Evolutionary conservation across 192 early-diverging fungal species (phyloP).

Genomic region (Coemansia aciculifera): DNA sequence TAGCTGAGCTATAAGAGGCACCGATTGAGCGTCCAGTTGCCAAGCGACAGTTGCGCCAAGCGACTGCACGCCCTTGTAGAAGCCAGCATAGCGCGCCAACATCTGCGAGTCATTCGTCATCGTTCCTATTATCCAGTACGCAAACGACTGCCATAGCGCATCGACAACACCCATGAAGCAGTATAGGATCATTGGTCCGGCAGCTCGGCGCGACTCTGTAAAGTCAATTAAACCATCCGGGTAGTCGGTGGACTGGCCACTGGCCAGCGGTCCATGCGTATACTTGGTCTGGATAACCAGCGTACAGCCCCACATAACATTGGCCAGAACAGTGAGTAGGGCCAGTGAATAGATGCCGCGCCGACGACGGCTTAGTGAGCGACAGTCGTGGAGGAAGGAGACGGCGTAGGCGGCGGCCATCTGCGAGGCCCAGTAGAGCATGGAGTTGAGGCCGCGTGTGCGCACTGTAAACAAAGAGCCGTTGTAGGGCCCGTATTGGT

Average conservation of each 20-base stretch:
- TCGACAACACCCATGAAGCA: conserved; percentile 72
- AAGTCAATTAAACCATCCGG: conserved; percentile 53
- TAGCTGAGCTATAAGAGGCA: conserved; percentile 46
- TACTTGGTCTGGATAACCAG: conserved; percentile 61
- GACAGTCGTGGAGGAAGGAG: conserved; percentile 48
- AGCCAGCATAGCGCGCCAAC: conserved; percentile 71
- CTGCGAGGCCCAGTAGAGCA: conserved; percentile 77
- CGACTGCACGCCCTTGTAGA: conserved; percentile 86
- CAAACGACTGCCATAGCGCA: conserved; percentile 72
- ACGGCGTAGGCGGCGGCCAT: conserved; percentile 67
- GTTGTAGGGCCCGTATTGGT: conserved; percentile 68
- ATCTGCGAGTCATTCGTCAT: conserved; percentile 72
- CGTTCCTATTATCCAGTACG: conserved; percentile 82
- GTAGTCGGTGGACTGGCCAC: conserved; percentile 15
- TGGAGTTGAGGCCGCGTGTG: conserved; percentile 71
- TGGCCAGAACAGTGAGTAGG: conserved; percentile 13
- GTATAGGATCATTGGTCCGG: conserved; percentile 64
- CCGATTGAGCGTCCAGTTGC: conserved; percentile 62
- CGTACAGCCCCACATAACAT: conserved; percentile 54
- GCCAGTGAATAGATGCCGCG: conserved; percentile 20
- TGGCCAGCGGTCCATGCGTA: conserved; percentile 15
- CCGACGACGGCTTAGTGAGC: conserved; percentile 16
- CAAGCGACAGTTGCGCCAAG: conserved; percentile 65
- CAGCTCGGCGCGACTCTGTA: conserved; percentile 51
- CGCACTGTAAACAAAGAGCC: conserved; percentile 67